Evolutionary conservation across 1,284 basidiomycete species (phyloP).

Genomic region (Tausonia pullulans): DNA sequence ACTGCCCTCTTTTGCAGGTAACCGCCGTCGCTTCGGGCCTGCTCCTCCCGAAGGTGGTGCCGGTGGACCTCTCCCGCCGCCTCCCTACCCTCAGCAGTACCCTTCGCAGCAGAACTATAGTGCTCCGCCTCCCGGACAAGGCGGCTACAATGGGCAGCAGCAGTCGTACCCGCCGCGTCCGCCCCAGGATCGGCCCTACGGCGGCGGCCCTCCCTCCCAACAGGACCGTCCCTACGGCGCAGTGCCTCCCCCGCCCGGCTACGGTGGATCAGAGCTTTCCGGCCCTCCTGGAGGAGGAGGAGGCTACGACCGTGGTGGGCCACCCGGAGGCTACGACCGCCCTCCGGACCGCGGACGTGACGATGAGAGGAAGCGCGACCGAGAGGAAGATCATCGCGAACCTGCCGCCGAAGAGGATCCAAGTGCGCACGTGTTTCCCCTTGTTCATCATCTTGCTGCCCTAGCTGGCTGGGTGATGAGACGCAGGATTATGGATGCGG

Average conservation of each 20-base stretch:
- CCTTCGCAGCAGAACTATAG: slow-evolving; percentile 22
- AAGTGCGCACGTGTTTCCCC: background rate
- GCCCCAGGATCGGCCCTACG: background rate
- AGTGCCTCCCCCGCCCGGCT: slow-evolving; percentile 6
- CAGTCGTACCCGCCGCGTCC: slow-evolving; percentile 1
- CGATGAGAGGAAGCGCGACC: slow-evolving; percentile 25
- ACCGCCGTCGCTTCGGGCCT: slow-evolving; percentile 76
- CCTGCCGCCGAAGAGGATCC: background rate
- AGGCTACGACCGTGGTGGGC: background rate
- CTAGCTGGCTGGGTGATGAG: background rate
- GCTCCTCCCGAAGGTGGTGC: slow-evolving; percentile 60
- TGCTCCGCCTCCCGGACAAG: slow-evolving; percentile 27
- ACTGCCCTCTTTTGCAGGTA: slow-evolving; percentile 35
- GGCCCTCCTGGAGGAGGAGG: slow-evolving; percentile 3
- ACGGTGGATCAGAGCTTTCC: background rate
- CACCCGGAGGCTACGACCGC: slow-evolving; percentile 2
- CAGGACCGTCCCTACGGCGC: background rate
- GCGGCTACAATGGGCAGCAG: slow-evolving; percentile 18
- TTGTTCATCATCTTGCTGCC: background rate
- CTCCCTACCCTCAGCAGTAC: slow-evolving; percentile 49
- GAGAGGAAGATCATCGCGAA: slow-evolving; percentile 10
- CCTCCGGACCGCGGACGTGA: slow-evolving; percentile 18
- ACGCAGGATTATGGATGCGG: too few species aligned
- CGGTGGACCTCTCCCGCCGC: slow-evolving; percentile 49
- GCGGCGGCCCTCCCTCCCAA: background rate